Percentiles rank a stretch among this genome's conserved stretches.
These are phyloP conservation scores for Combretum micranthum DNA, from an alignment of 345 rosid species.

Conservation along the genomic window DNA sequence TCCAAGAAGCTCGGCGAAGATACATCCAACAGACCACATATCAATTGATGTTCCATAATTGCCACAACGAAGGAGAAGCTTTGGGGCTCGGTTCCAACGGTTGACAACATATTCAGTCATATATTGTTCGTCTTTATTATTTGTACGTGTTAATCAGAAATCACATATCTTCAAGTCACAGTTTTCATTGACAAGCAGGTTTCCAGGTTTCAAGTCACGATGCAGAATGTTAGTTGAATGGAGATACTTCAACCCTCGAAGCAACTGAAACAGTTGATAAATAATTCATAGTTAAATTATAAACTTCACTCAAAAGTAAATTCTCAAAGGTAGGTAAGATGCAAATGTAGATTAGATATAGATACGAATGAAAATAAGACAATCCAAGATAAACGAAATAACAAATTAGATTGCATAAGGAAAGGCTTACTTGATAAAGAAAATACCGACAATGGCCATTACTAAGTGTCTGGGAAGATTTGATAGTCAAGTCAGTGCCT, in stretches of 20 bases:
- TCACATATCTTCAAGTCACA: conserved; percentile 83
- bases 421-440: conserved; percentile 55
- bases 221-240: conserved; percentile 87
- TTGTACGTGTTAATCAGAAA: conserved; percentile 77
- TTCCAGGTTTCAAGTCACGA: conserved; percentile 88
- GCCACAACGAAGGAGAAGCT: conserved; percentile 86
- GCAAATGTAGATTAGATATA: too few relatives aligned
- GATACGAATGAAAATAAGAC: too few relatives aligned
- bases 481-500: conserved; percentile 78
- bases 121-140: conserved; percentile 65
- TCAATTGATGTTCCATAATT: conserved; percentile 80
- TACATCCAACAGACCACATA: conserved; percentile 88
- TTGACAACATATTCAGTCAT: conserved; percentile 93
- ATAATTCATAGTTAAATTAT: too few relatives aligned
- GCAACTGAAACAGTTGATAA: conserved; percentile 34
- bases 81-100: conserved; percentile 91
- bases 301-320: too few relatives aligned
- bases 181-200: conserved; percentile 76
- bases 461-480: conserved; percentile 64
- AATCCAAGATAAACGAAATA: too few relatives aligned
- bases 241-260: conserved; percentile 77
- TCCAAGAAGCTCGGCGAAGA: conserved; percentile 80
- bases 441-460: conserved; percentile 82
- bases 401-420: not conserved
- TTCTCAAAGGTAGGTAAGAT: too few relatives aligned